Evolutionary conservation across 2,329 filamentous ascomycete genomes (phyloP).

Genomic region (Phialocephala sp.): DNA sequence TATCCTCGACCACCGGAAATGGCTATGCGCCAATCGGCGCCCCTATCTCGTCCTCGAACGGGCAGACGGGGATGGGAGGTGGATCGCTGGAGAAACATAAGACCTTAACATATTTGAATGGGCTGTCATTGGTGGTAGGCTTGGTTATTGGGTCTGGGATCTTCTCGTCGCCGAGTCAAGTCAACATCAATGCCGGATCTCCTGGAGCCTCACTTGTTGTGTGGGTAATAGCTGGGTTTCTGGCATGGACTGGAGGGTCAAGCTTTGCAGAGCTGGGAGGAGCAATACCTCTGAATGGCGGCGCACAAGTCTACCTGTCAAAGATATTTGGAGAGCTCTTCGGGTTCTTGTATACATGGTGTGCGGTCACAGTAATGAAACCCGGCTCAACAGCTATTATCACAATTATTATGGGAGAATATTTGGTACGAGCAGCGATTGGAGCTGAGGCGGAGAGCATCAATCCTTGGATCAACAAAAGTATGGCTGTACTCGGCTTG

Average conservation of each 20-base stretch:
- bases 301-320: slow-evolving; percentile 89
- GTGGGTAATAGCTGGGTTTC: slow-evolving; percentile 86
- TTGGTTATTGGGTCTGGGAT: slow-evolving; percentile 96
- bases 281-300: slow-evolving; percentile 93
- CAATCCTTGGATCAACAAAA: slow-evolving; percentile 89
- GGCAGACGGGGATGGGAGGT: slow-evolving; percentile 64
- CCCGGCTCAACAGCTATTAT: slow-evolving; percentile 94
- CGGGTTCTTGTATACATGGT: slow-evolving; percentile 97
- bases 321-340: slow-evolving; percentile 96
- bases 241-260: slow-evolving; percentile 95
- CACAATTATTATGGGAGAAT: slow-evolving; percentile 97
- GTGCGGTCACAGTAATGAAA: slow-evolving; percentile 90
- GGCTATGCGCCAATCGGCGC: slow-evolving; percentile 88
- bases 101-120: slow-evolving; percentile 92
- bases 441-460: slow-evolving; percentile 84
- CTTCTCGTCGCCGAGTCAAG: slow-evolving; percentile 91
- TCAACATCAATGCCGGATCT: slow-evolving; percentile 89
- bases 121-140: slow-evolving; percentile 86
- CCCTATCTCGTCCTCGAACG: slow-evolving; percentile 65
- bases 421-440: slow-evolving; percentile 85
- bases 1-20: slow-evolving; percentile 78
- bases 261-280: slow-evolving; percentile 96
- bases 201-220: slow-evolving; percentile 89
- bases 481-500: slow-evolving; percentile 79
- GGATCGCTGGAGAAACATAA: slow-evolving; percentile 94